Percentiles rank a stretch among this genome's conserved stretches.
phyloP scores from a whole-genome alignment of 305 asterid genomes.

The Rubia tinctorum region DNA sequence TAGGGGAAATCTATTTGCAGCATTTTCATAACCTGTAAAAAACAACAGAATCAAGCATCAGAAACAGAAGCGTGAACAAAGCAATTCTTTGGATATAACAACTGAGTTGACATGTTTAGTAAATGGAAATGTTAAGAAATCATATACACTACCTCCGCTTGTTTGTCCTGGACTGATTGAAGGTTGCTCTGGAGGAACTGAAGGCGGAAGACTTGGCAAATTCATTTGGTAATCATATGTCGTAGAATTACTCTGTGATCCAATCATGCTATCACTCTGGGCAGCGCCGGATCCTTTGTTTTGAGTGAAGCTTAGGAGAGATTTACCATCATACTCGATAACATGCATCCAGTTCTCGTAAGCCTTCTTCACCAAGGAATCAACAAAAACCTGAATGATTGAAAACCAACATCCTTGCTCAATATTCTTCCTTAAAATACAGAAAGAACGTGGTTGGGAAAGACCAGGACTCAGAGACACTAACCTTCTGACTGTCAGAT shows the following conservation, averaged over 20 bases:
- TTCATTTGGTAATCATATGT: conserved; percentile 50
- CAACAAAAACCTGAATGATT: conserved; percentile 34
- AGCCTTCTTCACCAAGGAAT: conserved; percentile 39
- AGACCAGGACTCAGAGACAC: conserved; percentile 25
- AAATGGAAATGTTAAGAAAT: not conserved
- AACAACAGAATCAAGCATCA: conserved; percentile 15
- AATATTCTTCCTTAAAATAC: not conserved
- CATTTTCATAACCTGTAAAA: conserved; percentile 54
- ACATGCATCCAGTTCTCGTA: conserved; percentile 46
- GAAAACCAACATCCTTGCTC: conserved; percentile 9
- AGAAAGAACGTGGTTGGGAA: not conserved
- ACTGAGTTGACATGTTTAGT: not conserved
- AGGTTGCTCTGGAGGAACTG: conserved; percentile 56
- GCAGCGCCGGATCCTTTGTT: conserved; percentile 39
- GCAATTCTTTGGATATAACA: not conserved
- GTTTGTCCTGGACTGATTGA: conserved; percentile 46
- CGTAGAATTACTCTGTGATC: conserved; percentile 43
- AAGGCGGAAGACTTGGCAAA: conserved; percentile 50
- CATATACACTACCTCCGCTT: conserved; percentile 52
- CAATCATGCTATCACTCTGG: conserved; percentile 37
- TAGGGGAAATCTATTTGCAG: conserved; percentile 40
- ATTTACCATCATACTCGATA: conserved; percentile 39
- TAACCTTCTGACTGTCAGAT: conserved; percentile 79
- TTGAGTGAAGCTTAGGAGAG: conserved; percentile 58
- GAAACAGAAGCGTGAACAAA: conserved; percentile 5